A percentile compares a stretch with the other conserved stretches of the same genome.
phyloP scores from a whole-genome alignment of 75 land plant genomes.

The Adiantum capillusveneris region DNA sequence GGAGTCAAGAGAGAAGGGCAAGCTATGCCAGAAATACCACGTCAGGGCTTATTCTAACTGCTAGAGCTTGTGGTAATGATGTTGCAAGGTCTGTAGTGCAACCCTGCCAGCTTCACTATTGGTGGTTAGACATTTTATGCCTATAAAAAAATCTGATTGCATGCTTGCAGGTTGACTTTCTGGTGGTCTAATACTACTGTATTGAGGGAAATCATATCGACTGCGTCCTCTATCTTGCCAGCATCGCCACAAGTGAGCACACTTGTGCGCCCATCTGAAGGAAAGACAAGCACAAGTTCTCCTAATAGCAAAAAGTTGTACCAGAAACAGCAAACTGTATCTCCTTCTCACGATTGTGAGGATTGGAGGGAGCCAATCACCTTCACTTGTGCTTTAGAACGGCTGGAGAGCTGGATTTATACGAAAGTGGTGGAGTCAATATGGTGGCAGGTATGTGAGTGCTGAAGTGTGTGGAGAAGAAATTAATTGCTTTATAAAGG shows the following conservation, averaged over 20 bases:
- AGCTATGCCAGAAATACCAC: constrained; percentile 59
- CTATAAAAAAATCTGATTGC: not conserved
- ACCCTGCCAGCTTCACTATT: not conserved
- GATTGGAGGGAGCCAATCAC: constrained; percentile 79
- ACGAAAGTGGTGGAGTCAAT: constrained; percentile 77
- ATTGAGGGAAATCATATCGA: constrained; percentile 65
- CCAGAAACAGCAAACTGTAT: not conserved
- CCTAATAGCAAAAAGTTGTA: not conserved
- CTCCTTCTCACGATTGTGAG: constrained; percentile 6
- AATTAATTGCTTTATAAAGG: too few species aligned
- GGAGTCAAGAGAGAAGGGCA: constrained; percentile 63
- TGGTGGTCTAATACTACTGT: constrained; percentile 93
- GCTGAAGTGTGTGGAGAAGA: too few species aligned
- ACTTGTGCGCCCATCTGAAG: too few species aligned
- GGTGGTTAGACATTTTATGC: not conserved
- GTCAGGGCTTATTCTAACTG: constrained; percentile 66
- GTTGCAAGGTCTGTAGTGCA: constrained; percentile 58
- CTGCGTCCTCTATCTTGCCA: too few species aligned
- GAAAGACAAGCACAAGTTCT: not conserved
- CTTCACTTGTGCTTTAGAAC: constrained; percentile 55
- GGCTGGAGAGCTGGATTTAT: constrained; percentile 82
- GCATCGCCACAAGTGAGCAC: too few species aligned
- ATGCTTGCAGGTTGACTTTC: constrained; percentile 66
- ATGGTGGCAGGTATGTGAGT: constrained; percentile 88
- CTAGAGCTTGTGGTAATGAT: constrained; percentile 83